Evolutionary conservation across 306 rosid species (phyloP), one percentile per base, ranked within the genome.

Genomic region (Sicyos baderoa): DNA sequence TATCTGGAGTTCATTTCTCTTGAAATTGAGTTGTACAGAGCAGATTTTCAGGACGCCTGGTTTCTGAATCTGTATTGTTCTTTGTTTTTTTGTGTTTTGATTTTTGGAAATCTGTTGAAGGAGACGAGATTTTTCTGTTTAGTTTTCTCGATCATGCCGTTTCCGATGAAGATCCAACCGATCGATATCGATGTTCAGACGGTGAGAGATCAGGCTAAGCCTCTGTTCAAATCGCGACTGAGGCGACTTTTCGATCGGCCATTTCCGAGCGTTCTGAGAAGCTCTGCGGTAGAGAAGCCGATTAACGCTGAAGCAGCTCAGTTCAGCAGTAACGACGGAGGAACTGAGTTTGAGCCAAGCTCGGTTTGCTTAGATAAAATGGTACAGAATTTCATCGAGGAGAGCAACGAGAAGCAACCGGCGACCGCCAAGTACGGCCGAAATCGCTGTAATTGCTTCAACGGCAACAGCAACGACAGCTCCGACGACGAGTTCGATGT

Each of bases 121-220:
- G 64, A 58, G 40, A 15, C 10, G 22, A 72, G 35, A 55, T 15
- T 50, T 72, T 72, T 35, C 47, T 9, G 10, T 53, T 27, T n/a
- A 2, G 8, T 73, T 51, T 61, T 15, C 23, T 58, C 15, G 74
- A 10, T 54, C 63, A 86, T 85, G 89, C 90, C 97, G 2, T 84
- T 81, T 81, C 89, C 97, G 80, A 82, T 90, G 99, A 93, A 88
- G 91, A 86, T 93, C 86, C 97, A 88, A 73, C 99, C 99, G 0
- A 81, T 93, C 29, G 90, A 88, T 69, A 63, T 82, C 76, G 90
- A 90, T 76, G 45, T 89, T 42, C 82, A 77, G 61, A 75, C 78
- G 22, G 63, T 70, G 45, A 85, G 80, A 58, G 96, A 83, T 32
- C 71, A 66, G 73, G 75, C 60, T 32, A 94, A 94, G 72, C 95